These are phyloP conservation scores for Zalaria sp. DNA, from an alignment of 2,329 filamentous ascomycete species.

Conservation along the genomic window DNA sequence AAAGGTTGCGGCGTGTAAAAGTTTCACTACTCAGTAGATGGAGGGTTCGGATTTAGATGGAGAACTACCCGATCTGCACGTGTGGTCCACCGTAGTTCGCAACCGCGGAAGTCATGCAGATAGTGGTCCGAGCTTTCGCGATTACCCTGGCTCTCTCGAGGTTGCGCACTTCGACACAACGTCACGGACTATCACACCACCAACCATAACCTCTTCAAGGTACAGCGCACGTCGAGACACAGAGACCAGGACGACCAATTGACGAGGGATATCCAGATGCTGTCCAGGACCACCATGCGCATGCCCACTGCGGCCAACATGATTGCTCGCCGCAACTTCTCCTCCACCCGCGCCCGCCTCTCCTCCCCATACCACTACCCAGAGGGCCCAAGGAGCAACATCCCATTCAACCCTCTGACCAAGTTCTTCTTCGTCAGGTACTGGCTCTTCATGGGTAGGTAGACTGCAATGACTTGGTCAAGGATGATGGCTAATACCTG, in stretches of 20 bases:
- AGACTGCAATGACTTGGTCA: too few species aligned
- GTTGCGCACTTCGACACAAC: too few species aligned
- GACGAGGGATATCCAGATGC: conserved; percentile 46
- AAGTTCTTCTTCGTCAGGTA: conserved; percentile 72
- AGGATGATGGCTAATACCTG: not conserved
- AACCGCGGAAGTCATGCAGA: too few species aligned
- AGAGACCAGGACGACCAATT: too few species aligned
- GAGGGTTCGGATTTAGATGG: not conserved
- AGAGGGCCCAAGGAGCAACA: conserved; percentile 85
- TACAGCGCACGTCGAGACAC: too few species aligned
- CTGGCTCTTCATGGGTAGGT: conserved; percentile 64
- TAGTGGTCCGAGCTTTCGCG: too few species aligned
- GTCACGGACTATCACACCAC: too few species aligned
- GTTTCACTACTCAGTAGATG: not conserved
- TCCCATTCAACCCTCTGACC: conserved; percentile 92
- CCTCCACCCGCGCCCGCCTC: conserved; percentile 73
- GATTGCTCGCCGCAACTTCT: conserved; percentile 81
- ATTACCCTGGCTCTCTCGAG: too few species aligned
- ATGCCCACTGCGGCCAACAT: conserved; percentile 44
- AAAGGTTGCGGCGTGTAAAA: too few species aligned
- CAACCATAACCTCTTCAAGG: too few species aligned
- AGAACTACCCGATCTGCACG: too few species aligned
- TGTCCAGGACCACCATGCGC: conserved; percentile 53
- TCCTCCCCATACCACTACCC: conserved; percentile 95
- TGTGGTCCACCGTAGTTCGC: too few species aligned